A percentile compares a stretch with the other conserved stretches of the same genome.
Evolutionary conservation across 2,329 filamentous ascomycete genomes (phyloP).

Genomic region (Arthrobotrys sphaeroides): DNA sequence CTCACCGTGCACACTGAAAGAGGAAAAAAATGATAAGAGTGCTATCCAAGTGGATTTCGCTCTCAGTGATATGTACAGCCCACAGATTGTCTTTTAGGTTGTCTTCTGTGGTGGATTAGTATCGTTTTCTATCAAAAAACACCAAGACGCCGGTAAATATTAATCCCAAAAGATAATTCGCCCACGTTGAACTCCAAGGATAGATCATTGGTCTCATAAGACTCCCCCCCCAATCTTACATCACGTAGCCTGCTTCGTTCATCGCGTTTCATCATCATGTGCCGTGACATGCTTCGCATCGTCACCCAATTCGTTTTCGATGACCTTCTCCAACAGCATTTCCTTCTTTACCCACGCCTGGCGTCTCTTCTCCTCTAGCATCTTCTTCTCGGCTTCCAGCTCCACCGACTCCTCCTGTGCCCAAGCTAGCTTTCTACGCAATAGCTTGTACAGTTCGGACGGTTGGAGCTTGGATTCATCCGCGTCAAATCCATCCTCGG

Average conservation of each 20-base stretch:
- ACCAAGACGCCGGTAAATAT: constrained; percentile 11
- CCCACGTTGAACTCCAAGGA: constrained; percentile 48
- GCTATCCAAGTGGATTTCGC: not conserved
- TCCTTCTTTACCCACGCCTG: constrained; percentile 84
- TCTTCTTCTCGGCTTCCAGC: constrained; percentile 72
- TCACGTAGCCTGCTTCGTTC: not conserved
- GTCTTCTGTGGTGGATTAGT: not conserved
- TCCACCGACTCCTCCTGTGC: constrained; percentile 73
- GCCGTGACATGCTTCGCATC: constrained; percentile 68
- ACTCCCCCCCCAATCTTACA: not conserved
- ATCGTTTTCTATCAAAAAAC: constrained; percentile 23
- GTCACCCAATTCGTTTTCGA: constrained; percentile 74
- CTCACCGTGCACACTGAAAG: too few species aligned
- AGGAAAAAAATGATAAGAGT: not conserved
- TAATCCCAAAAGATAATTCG: constrained; percentile 23
- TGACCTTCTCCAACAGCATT: constrained; percentile 76
- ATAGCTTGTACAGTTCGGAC: constrained; percentile 72
- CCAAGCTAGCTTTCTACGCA: constrained; percentile 75
- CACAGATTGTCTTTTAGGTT: too few species aligned
- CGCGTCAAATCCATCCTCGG: constrained; percentile 56
- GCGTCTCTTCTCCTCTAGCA: constrained; percentile 73
- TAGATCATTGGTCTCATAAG: constrained; percentile 14
- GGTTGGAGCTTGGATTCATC: constrained; percentile 64
- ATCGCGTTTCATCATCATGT: constrained; percentile 27
- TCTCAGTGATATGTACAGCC: not conserved